Base-by-base conservation (phyloP, 208 protist species). In the Acanthamoeba royreba region DNA sequence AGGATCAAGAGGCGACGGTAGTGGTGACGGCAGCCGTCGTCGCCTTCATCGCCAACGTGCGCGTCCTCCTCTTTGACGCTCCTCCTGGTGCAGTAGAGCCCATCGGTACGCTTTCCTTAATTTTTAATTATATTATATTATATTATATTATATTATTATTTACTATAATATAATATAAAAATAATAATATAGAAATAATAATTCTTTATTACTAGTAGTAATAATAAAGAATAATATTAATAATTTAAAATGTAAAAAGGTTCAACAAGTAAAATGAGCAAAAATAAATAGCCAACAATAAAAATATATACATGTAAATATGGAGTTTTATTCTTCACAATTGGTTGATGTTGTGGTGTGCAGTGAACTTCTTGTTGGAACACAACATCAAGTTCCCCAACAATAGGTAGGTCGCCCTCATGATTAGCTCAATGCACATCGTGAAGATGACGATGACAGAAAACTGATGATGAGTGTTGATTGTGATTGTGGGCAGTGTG, bases 1-100 rank as follows among this genome's bases (percentile, higher is more conserved):
- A n/a, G n/a, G n/a, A n/a, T 25, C 17, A 61, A 22, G 52, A 61
- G 52, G 52, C 17, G 19, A 22, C 28, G n/a, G 31, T 63, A 49
- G 81, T 88, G n/a, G 47, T 88, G n/a, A 63, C 81, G 4, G 81
- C 81, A 1, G 81, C 81, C 47, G 52, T 88, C 46, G 81, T 88
- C 31, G 81, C 81, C 81, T 88, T 66, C 28, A 4, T 88, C 46
- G 19, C 19, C 81, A 63, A 88, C 81, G 52, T 88, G 19, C 81
- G 81, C 4, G 13, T 88, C 81, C 81, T 88, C 38, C 46, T 88
- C 28, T 88, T 88, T 25, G 47, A 88, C 81, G 81, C 33, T 25
- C 81, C 81, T 31, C 81, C 81, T 15, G 81, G 81, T 49, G 13
- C 19, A n/a, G 25, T 38, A 15, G 47, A n/a, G 5, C 81, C 52